Evolutionary conservation across 75 land plant species (phyloP), one percentile per base, ranked within the genome.

Genomic region (Chamaecyparis obtusa): DNA sequence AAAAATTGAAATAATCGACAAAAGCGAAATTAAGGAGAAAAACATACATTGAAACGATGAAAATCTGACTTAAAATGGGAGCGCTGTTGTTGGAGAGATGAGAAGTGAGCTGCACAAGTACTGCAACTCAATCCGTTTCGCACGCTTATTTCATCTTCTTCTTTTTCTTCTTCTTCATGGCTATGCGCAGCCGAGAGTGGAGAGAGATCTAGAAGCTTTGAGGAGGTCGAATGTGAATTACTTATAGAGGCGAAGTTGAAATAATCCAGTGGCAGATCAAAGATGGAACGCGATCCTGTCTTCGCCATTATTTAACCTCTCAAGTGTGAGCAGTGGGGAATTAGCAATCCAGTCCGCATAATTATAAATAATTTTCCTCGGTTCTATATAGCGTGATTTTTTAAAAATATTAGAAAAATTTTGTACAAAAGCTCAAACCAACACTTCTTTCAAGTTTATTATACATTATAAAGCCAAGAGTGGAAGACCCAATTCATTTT

Each of bases 41-140:
- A 11, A 67, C 89, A 86, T 85, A 98, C 99, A 93, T 98, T 98
- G 90, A 97, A 93, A 2, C 97, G 94, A 91, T 98, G 99, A 43
- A 95, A 83, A 86, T 98, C 99, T 72, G 99, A 96, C 72, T 95
- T 97, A 92, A 98, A 98, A 86, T 98, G 99, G 14, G 89, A 81
- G 30, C 99, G 95, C 89, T 98, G 99, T 56, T 98, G 96, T 3
- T 89, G 91, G 44, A 95, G 93, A 30, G 94, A 93, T 74, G 95
- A 95, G 90, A 98, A 97, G 87, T 93, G 92, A 19, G 88, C 79
- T 41, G 88, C 86, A 87, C 99, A 98, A 15, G 94, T 91, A 85
- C 91, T 95, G 87, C 96, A 98, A 51, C 93, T 89, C 97, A 89
- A 94, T 77, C 94, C 89, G n/a, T 37, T 19, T 30, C 24, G n/a